phyloP scores from a whole-genome alignment of 2,329 filamentous ascomycete species.

The Penicillium expansum region DNA sequence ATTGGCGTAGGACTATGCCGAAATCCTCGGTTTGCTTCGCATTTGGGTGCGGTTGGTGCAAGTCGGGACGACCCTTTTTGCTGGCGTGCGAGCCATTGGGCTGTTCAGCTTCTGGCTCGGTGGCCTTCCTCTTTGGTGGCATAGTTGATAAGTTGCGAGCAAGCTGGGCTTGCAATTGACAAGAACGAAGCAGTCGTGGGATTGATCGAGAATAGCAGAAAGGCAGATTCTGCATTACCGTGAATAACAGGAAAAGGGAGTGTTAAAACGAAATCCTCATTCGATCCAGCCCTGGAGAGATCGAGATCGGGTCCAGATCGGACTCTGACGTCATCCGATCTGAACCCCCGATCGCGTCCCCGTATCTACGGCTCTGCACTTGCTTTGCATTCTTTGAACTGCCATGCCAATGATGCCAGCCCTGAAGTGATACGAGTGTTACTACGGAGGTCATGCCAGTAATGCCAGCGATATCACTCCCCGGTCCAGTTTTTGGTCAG shows the following conservation, averaged over 20 bases:
- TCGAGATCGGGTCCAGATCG: neutral
- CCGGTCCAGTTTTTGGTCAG: too few relatives aligned
- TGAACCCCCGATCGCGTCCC: neutral
- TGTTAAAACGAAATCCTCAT: neutral
- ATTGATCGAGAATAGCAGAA: neutral
- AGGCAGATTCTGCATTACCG: neutral
- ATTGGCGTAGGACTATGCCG: conserved; percentile 68
- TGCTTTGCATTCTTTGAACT: neutral
- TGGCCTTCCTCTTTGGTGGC: conserved; percentile 29
- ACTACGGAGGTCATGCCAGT: too few relatives aligned
- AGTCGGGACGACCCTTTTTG: conserved; percentile 21
- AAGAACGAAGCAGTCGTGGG: neutral
- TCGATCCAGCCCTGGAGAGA: neutral
- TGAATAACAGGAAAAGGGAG: neutral
- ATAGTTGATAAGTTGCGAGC: conserved; percentile 12
- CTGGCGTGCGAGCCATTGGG: conserved; percentile 8
- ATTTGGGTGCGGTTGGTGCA: conserved; percentile 31
- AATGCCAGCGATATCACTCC: too few relatives aligned
- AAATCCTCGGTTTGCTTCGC: conserved; percentile 48
- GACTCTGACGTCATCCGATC: conserved; percentile 8
- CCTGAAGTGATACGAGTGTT: too few relatives aligned
- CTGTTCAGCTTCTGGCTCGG: conserved; percentile 7
- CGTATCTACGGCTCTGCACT: neutral
- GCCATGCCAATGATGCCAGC: neutral
- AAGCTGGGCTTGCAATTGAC: neutral